phyloP scores from a whole-genome alignment of 495 filamentous ascomycete genomes.

The Gamarada debralockiae region DNA sequence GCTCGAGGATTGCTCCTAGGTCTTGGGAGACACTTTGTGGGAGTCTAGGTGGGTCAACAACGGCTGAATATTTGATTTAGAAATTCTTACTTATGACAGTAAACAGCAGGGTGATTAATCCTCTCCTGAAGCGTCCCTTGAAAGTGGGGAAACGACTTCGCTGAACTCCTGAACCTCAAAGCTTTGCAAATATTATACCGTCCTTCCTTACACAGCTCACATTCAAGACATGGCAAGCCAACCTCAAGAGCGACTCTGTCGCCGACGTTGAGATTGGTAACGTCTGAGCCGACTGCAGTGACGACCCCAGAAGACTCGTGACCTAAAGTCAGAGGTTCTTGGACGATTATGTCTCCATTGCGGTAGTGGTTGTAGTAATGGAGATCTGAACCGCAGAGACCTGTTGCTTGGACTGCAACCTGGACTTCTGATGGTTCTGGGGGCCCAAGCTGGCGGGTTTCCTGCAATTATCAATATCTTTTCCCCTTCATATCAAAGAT shows the following conservation, averaged over 20 bases:
- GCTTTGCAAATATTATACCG: conserved; percentile 84
- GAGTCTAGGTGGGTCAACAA: conserved; percentile 45
- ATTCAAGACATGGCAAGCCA: conserved; percentile 72
- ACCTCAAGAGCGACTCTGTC: conserved; percentile 82
- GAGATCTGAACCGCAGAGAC: conserved; percentile 66
- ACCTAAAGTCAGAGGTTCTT: conserved; percentile 58
- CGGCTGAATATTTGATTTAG: background rate
- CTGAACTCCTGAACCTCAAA: conserved; percentile 75
- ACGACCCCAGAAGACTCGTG: conserved; percentile 59
- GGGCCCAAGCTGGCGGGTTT: conserved; percentile 32
- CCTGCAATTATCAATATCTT: conserved; percentile 9
- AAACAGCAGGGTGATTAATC: conserved; percentile 70
- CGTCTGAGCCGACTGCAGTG: conserved; percentile 45
- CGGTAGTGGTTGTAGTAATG: conserved; percentile 66
- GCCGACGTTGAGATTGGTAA: conserved; percentile 44
- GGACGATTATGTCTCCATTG: conserved; percentile 62
- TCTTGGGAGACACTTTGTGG: conserved; percentile 59
- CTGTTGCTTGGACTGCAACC: conserved; percentile 53
- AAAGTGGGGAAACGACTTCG: conserved; percentile 72
- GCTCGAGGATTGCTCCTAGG: conserved; percentile 74
- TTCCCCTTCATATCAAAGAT: background rate
- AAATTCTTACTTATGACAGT: conserved; percentile 54
- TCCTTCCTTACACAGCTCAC: conserved; percentile 59
- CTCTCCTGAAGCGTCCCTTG: conserved; percentile 81
- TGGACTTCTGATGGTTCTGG: conserved; percentile 51